phyloP scores from a whole-genome alignment of 192 early-diverging fungal species.

The Backusella westeae region DNA sequence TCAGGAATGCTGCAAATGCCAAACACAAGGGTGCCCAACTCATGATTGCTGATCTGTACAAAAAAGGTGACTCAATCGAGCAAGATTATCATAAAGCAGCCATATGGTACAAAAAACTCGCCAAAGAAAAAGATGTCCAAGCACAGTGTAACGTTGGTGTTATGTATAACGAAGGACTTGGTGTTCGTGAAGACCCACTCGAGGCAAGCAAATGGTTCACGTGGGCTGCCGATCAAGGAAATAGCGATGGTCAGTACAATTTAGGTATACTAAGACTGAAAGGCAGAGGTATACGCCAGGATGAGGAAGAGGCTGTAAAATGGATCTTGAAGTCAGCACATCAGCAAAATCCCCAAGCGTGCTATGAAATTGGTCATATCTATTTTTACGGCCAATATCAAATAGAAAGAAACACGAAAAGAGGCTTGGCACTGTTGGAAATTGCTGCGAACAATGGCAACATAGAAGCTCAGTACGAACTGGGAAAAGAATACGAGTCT shows the following conservation, averaged over 20 bases:
- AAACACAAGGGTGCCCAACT: neutral
- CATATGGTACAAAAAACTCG: neutral
- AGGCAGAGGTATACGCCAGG: too few relatives aligned
- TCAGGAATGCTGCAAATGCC: neutral
- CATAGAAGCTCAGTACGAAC: rapidly evolving
- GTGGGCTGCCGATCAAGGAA: neutral
- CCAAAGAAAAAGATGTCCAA: neutral
- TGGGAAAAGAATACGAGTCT: too few relatives aligned
- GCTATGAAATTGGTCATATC: too few relatives aligned
- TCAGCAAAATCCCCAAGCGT: too few relatives aligned
- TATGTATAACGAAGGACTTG: too few relatives aligned
- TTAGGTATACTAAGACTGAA: neutral
- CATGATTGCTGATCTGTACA: neutral
- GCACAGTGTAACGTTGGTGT: neutral
- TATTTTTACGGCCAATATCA: too few relatives aligned
- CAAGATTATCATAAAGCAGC: neutral
- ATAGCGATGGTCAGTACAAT: neutral
- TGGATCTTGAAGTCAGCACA: too few relatives aligned
- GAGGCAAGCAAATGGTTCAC: neutral
- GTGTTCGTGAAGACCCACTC: neutral
- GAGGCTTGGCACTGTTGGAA: too few relatives aligned
- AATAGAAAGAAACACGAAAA: too few relatives aligned
- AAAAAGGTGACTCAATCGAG: too few relatives aligned
- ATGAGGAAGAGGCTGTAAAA: too few relatives aligned
- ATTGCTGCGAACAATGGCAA: too few relatives aligned